phyloP scores from a whole-genome alignment of 2,329 filamentous ascomycete species.

The Pestalotiopsis sp. region DNA sequence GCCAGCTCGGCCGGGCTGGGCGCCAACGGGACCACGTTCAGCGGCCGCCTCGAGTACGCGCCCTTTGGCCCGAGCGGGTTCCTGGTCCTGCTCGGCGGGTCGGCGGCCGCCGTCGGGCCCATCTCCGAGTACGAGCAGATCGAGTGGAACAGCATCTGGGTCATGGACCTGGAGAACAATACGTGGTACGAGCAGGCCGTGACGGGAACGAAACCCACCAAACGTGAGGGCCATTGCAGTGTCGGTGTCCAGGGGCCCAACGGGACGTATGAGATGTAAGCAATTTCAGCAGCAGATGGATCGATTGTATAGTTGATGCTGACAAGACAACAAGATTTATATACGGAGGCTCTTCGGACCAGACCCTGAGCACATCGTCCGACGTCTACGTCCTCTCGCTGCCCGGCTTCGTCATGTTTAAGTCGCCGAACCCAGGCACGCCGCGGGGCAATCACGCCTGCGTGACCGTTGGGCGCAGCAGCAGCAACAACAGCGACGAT shows the following conservation, averaged over 20 bases:
- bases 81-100: conserved; percentile 33
- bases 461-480: conserved; percentile 28
- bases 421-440: conserved; percentile 23
- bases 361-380: conserved; percentile 20
- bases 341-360: conserved; percentile 32
- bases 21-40: conserved; percentile 27
- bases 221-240: conserved; percentile 31
- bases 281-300: background rate
- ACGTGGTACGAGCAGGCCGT: conserved; percentile 35
- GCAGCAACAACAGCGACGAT: background rate
- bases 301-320: background rate
- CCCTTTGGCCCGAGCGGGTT: conserved; percentile 34
- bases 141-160: conserved; percentile 28
- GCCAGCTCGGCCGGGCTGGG: conserved; percentile 24
- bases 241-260: conserved; percentile 32
- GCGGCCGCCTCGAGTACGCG: conserved; percentile 29
- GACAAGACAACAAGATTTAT: conserved; percentile 29
- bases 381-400: conserved; percentile 38
- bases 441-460: conserved; percentile 34
- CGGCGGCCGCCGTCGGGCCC: conserved; percentile 22
- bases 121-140: conserved; percentile 18
- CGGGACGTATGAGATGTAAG: conserved; percentile 37
- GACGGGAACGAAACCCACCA: conserved; percentile 28
- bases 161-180: conserved; percentile 34
- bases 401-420: conserved; percentile 37